These are phyloP conservation scores for Scolecobasidium constrictum DNA, from an alignment of 2,329 filamentous ascomycete species.

Conservation along the genomic window DNA sequence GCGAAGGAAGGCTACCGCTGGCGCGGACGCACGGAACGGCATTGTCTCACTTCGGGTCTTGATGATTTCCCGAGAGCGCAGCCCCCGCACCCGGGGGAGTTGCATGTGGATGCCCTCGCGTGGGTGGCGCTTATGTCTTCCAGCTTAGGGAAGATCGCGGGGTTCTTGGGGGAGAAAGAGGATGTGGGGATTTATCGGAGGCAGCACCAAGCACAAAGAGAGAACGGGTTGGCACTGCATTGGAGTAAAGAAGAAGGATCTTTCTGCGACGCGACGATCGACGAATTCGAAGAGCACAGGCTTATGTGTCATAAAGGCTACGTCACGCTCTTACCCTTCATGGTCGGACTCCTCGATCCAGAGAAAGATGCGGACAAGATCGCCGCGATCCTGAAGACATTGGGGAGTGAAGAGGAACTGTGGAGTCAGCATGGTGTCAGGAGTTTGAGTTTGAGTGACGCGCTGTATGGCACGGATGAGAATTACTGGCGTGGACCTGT, in stretches of 20 bases:
- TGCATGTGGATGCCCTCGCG: constrained; percentile 87
- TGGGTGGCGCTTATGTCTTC: constrained; percentile 97
- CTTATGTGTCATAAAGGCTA: constrained; percentile 81
- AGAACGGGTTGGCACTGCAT: constrained; percentile 86
- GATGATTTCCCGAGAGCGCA: constrained; percentile 94
- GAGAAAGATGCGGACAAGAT: constrained; percentile 7
- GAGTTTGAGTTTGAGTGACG: constrained; percentile 69
- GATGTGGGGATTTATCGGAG: constrained; percentile 63
- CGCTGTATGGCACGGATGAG: constrained; percentile 74
- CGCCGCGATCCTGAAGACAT: constrained; percentile 52
- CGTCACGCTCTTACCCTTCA: constrained; percentile 11
- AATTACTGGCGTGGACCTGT: constrained; percentile 95
- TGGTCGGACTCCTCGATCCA: constrained; percentile 9
- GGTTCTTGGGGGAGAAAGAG: constrained; percentile 50
- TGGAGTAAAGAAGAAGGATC: constrained; percentile 73
- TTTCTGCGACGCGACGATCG: constrained; percentile 91
- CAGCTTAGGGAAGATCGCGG: constrained; percentile 70
- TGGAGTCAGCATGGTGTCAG: constrained; percentile 80
- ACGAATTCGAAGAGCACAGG: constrained; percentile 82
- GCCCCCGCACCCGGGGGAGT: constrained; percentile 87
- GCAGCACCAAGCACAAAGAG: constrained; percentile 65
- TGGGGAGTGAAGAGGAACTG: constrained; percentile 68
- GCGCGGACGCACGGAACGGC: constrained; percentile 77
- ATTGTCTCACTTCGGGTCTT: constrained; percentile 85
- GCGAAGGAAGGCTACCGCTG: constrained; percentile 90